Evolutionary conservation across 2,329 filamentous ascomycete species (phyloP).

Genomic region (Amauroascus niger): DNA sequence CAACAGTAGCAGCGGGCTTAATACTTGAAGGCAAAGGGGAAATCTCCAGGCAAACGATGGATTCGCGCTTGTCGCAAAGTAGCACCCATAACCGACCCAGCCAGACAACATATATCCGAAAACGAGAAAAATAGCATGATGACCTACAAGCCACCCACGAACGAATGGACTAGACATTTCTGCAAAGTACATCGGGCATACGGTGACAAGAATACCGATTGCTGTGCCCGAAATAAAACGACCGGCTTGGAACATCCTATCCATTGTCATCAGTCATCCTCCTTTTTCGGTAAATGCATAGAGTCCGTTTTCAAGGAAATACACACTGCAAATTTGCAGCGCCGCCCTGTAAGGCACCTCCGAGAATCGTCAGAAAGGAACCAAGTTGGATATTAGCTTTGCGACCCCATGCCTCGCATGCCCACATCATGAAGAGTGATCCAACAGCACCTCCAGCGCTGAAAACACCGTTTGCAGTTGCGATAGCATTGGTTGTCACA

Average conservation of each 20-base stretch:
- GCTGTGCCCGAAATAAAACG: conserved; percentile 37
- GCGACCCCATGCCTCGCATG: conserved; percentile 37
- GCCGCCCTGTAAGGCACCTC: conserved; percentile 41
- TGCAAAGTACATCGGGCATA: conserved; percentile 40
- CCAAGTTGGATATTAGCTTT: conserved; percentile 42
- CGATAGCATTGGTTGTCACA: conserved; percentile 40
- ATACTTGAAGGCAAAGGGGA: conserved; percentile 35
- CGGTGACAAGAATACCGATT: conserved; percentile 37
- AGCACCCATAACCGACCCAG: conserved; percentile 40
- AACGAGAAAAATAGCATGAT: conserved; percentile 41
- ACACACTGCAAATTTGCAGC: conserved; percentile 37
- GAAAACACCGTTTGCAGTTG: conserved; percentile 43
- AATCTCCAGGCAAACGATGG: conserved; percentile 40
- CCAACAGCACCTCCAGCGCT: conserved; percentile 42
- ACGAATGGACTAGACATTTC: conserved; percentile 35
- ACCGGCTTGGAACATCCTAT: conserved; percentile 39
- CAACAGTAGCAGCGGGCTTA: conserved; percentile 35
- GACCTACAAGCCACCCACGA: conserved; percentile 40
- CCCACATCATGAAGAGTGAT: conserved; percentile 44
- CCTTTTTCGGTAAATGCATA: neutral
- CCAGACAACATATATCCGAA: conserved; percentile 40
- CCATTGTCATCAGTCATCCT: conserved; percentile 6
- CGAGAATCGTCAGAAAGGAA: conserved; percentile 37
- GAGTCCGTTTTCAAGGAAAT: neutral
- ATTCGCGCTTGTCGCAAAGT: conserved; percentile 32